phyloP scores from a whole-genome alignment of 768 basidiomycete species.

The Mycena galopus region DNA sequence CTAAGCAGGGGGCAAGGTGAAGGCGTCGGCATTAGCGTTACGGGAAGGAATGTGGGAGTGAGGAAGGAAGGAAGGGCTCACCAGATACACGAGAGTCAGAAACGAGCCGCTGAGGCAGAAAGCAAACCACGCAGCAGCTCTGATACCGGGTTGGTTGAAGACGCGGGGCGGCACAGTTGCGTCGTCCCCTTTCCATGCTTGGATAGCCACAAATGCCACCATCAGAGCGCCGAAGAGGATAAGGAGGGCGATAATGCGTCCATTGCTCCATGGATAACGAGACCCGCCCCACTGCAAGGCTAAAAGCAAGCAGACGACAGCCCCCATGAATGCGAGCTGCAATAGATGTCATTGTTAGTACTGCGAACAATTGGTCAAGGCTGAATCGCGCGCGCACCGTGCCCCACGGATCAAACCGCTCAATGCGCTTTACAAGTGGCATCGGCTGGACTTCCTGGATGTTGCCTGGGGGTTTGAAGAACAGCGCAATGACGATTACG shows the following conservation, averaged over 20 bases:
- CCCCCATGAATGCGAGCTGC: no score
- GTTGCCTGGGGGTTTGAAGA: no score
- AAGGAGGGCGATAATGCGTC: slow-evolving; percentile 22
- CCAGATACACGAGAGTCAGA: slow-evolving; percentile 20
- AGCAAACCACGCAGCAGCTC: slow-evolving; percentile 9
- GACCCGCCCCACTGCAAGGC: slow-evolving; percentile 62
- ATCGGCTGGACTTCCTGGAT: no score
- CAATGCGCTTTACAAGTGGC: no score
- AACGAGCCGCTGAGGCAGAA: slow-evolving; percentile 20
- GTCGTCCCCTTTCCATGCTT: slow-evolving; percentile 14
- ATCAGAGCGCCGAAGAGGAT: slow-evolving; percentile 31
- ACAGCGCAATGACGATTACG: no score
- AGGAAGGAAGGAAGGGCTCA: neutral
- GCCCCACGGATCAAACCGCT: no score
- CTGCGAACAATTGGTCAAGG: no score
- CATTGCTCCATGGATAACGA: slow-evolving; percentile 54
- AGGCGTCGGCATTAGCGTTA: neutral
- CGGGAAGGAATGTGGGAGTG: neutral
- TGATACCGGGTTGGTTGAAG: slow-evolving; percentile 25
- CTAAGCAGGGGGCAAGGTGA: neutral
- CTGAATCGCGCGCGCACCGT: no score
- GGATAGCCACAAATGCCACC: slow-evolving; percentile 23
- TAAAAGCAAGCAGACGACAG: slow-evolving; percentile 40
- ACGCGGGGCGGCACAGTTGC: slow-evolving; percentile 32
- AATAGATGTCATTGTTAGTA: no score